Percentiles rank a stretch among this genome's conserved stretches.
Evolutionary conservation across 345 rosid species (phyloP).

Genomic region (Euphorbia tirucalli): DNA sequence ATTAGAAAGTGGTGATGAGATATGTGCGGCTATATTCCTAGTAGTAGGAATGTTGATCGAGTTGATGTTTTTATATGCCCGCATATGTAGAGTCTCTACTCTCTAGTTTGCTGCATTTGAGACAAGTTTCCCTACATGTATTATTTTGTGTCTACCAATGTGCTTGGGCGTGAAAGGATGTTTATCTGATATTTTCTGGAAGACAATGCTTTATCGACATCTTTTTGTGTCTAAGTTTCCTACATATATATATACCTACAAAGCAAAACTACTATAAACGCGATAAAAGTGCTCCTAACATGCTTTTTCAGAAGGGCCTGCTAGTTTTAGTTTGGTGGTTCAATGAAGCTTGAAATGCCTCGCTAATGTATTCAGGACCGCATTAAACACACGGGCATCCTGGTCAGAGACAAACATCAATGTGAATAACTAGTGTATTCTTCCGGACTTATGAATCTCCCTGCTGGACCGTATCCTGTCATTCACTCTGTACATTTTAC

Average conservation of each 20-base stretch:
- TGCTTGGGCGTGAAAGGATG: neutral
- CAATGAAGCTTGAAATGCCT: slow-evolving; percentile 44
- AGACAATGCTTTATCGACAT: slow-evolving; percentile 2
- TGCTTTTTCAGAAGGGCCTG: slow-evolving; percentile 54
- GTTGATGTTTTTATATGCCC: too few relatives aligned
- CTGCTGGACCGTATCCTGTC: slow-evolving; percentile 61
- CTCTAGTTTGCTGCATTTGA: neutral
- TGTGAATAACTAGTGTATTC: slow-evolving; percentile 26
- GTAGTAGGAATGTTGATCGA: neutral
- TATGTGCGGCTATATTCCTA: neutral
- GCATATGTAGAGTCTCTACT: too few relatives aligned
- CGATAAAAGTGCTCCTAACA: slow-evolving; percentile 28
- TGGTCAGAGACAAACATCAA: slow-evolving; percentile 26
- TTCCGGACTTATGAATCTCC: slow-evolving; percentile 70
- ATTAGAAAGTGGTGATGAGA: neutral
- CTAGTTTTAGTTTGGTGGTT: slow-evolving; percentile 53
- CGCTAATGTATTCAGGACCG: slow-evolving; percentile 21
- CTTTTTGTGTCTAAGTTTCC: neutral
- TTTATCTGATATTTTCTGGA: neutral
- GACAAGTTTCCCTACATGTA: neutral
- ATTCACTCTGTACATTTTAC: slow-evolving; percentile 8
- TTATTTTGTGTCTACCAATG: neutral
- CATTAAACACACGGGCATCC: slow-evolving; percentile 30
- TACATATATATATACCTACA: neutral
- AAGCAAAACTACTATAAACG: neutral